phyloP scores from a whole-genome alignment of 192 early-diverging fungal species.

The Bifiguratus adelaidae region DNA sequence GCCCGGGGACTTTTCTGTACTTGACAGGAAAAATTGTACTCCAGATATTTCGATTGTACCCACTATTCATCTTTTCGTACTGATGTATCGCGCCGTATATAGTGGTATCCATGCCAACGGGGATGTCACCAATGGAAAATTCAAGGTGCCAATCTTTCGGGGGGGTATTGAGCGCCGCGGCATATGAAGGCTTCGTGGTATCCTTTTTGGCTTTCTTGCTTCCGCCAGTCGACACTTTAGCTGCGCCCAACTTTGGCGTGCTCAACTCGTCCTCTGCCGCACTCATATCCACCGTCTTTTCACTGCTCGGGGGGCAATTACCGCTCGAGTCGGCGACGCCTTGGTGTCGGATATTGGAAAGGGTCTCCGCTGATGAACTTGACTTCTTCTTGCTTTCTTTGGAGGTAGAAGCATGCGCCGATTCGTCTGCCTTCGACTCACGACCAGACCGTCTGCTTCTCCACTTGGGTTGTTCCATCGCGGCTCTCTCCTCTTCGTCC shows the following conservation, averaged over 20 bases:
- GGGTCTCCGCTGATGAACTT: no score
- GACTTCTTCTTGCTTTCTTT: no score
- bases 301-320: background rate
- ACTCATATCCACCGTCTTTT: background rate
- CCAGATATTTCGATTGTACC: slow-evolving; percentile 40
- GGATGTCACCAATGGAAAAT: slow-evolving; percentile 41
- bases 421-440: slow-evolving; percentile 12
- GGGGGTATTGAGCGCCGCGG: background rate
- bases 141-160: slow-evolving; percentile 37
- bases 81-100: slow-evolving; percentile 60
- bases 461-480: no score
- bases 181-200: background rate
- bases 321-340: background rate
- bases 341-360: no score
- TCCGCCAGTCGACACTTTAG: background rate
- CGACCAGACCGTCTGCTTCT: no score
- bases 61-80: slow-evolving; percentile 27
- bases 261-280: background rate
- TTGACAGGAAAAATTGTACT: slow-evolving; percentile 40
- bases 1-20: slow-evolving; percentile 27
- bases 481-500: slow-evolving; percentile 5
- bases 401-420: slow-evolving; percentile 12
- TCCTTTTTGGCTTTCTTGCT: background rate
- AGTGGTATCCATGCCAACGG: slow-evolving; percentile 37
- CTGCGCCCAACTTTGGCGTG: no score